Evolutionary conservation across 805 yeast species (phyloP).

Genomic region (Sungouiella thailandica): DNA sequence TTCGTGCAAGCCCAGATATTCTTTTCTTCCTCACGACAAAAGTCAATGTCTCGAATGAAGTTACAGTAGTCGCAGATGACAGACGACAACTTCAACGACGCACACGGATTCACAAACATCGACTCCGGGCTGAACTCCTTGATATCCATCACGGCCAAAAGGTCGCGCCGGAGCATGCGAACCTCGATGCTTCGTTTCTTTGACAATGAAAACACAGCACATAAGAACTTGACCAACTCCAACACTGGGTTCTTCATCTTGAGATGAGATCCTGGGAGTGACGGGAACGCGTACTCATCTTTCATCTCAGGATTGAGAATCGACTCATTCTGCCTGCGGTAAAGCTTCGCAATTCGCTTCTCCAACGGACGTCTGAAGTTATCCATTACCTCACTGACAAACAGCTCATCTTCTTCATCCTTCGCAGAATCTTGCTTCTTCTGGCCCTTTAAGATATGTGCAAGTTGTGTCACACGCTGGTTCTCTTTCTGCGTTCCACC

Average conservation of each 20-base stretch:
- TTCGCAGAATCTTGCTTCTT: conserved; percentile 30
- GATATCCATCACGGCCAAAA: conserved; percentile 69
- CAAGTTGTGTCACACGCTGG: conserved; percentile 67
- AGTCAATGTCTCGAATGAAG: conserved; percentile 67
- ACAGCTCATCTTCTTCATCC: conserved; percentile 30
- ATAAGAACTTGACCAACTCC: conserved; percentile 70
- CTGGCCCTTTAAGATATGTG: conserved; percentile 46
- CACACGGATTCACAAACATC: conserved; percentile 67
- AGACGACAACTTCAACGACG: conserved; percentile 59
- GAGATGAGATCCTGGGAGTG: conserved; percentile 67
- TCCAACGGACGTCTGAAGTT: conserved; percentile 58
- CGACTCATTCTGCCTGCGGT: conserved; percentile 67
- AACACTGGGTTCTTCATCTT: conserved; percentile 63
- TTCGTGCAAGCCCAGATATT: conserved; percentile 58
- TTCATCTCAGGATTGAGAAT: conserved; percentile 60
- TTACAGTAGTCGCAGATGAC: conserved; percentile 80
- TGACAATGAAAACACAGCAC: conserved; percentile 69
- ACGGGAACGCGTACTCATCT: conserved; percentile 68
- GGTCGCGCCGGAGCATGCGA: conserved; percentile 66
- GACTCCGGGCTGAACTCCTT: conserved; percentile 81
- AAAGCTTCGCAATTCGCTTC: conserved; percentile 60
- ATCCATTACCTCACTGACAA: conserved; percentile 46
- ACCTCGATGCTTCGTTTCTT: conserved; percentile 63
- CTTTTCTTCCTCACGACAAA: conserved; percentile 62
- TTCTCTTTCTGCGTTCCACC: conserved; percentile 39